Conservation (phyloP, 331 rosid species). For the Malus hybrid region DNA sequence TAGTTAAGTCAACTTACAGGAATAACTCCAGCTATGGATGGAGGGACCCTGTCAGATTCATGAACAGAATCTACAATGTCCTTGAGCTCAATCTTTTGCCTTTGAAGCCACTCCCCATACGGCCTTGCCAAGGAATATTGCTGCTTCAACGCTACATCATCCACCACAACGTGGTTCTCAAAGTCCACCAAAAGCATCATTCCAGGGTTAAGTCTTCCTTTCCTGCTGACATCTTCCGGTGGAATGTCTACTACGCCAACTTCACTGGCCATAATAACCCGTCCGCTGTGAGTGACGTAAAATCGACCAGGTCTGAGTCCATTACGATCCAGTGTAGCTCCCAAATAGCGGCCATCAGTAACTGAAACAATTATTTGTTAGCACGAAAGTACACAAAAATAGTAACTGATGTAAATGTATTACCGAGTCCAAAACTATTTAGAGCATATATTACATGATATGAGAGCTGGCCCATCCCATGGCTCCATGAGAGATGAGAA, state of each 20-base stretch:
- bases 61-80: conserved; percentile 69
- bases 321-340: conserved; percentile 97
- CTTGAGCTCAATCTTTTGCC: conserved; percentile 81
- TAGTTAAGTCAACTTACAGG: conserved; percentile 44
- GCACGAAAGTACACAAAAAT: neutral
- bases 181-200: conserved; percentile 99
- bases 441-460: conserved; percentile 58
- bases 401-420: neutral
- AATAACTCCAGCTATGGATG: conserved; percentile 68
- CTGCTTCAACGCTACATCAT: conserved; percentile 82
- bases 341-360: conserved; percentile 97
- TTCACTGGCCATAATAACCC: conserved; percentile 98
- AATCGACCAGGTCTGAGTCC: conserved; percentile 98
- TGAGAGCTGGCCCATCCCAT: conserved; percentile 99
- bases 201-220: conserved; percentile 98
- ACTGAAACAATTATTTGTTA: conserved; percentile 37
- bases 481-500: conserved; percentile 97
- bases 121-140: conserved; percentile 92
- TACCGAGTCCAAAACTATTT: neutral
- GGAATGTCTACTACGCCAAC: conserved; percentile 97
- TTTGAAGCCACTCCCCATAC: conserved; percentile 79
- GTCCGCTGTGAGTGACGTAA: conserved; percentile 86
- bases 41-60: conserved; percentile 57
- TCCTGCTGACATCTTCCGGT: conserved; percentile 77
- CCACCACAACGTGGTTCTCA: conserved; percentile 85